These are phyloP conservation scores for Boletus smithii DNA, from an alignment of 1,284 basidiomycete species.

Conservation along the genomic window DNA sequence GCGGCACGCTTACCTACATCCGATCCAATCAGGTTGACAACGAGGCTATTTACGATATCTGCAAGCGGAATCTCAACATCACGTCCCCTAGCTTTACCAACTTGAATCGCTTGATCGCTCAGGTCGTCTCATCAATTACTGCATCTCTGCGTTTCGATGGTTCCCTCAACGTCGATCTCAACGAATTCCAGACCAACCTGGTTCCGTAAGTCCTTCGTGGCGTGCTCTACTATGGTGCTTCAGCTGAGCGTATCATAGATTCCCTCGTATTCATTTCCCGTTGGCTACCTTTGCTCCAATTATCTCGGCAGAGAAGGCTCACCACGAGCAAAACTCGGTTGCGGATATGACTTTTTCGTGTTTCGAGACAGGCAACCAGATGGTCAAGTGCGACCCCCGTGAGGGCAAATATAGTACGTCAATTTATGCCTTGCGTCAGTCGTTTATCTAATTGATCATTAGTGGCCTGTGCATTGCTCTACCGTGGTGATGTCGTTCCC, in stretches of 20 bases:
- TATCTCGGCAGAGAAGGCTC: slow-evolving; percentile 74
- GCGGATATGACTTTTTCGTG: slow-evolving; percentile 93
- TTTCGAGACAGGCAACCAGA: slow-evolving; percentile 92
- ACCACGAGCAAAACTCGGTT: slow-evolving; percentile 92
- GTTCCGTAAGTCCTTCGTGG: slow-evolving; percentile 53
- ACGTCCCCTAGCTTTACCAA: slow-evolving; percentile 81
- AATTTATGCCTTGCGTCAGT: not conserved
- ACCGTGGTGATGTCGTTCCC: slow-evolving; percentile 86
- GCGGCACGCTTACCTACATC: slow-evolving; percentile 3
- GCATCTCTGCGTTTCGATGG: slow-evolving; percentile 76
- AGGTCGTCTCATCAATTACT: slow-evolving; percentile 85
- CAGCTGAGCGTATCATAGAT: slow-evolving; percentile 37
- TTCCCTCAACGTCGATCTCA: slow-evolving; percentile 87
- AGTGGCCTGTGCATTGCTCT: slow-evolving; percentile 76
- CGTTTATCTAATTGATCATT: slow-evolving; percentile 11
- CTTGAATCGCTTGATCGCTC: slow-evolving; percentile 85
- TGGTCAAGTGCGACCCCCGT: slow-evolving; percentile 81
- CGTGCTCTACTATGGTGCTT: slow-evolving; percentile 6
- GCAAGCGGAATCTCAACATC: slow-evolving; percentile 85
- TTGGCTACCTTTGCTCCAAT: slow-evolving; percentile 90
- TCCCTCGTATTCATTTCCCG: slow-evolving; percentile 89
- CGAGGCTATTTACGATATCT: slow-evolving; percentile 95
- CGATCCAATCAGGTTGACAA: slow-evolving; percentile 68
- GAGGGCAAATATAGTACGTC: slow-evolving; percentile 81
- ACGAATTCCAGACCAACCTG: slow-evolving; percentile 92